Base-by-base conservation (phyloP, 805 yeast genomes). In the Kodamaea laetipori region DNA sequence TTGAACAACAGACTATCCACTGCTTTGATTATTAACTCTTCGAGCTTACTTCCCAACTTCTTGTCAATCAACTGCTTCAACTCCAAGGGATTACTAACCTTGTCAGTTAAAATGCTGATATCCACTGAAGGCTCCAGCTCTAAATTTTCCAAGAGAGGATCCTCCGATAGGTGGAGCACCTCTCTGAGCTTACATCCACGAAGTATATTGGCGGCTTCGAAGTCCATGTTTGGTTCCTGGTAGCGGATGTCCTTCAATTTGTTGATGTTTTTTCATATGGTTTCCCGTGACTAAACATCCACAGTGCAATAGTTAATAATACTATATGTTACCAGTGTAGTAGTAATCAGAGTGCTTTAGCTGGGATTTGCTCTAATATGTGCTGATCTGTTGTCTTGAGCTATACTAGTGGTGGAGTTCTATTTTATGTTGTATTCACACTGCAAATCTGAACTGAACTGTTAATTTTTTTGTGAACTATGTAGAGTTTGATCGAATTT, bases 121-220 rank as follows among this genome's bases (percentile, higher is more conserved):
- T 46, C 45, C 28, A 39, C 28, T 25, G 28, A 24, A 10, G 45
- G 47, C 13, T 32, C 16, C 25, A 31, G 28, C 17, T 26, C 19
- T 15, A 48, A 27, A 15, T 34, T 26, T 33, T 38, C 46, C 12
- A 48, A 23, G 12, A 48, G 37, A 3, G 53, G 51, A 18, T 48
- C 50, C 10, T 38, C 35, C 2, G 46, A 47, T 33, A 58, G 54
- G 45, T 51, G 47, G 31, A 51, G 49, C 25, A 55, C 51, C 46
- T 56, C 58, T 41, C 55, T 57, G 27, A 55, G 52, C 40, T 55
- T 52, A 54, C 27, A 50, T 31, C 24, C 42, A 42, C 50, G 48
- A 34, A 41, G 44, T 21, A 33, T 44, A 44, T 23, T 48, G 9
- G 37, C 44, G 36, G 10, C 27, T 30, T 21, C 17, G 37, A 17